Evolutionary conservation across 176 grass and related monocot species (phyloP), one percentile per base, ranked within the genome.

Genomic region (Puya raimondii): DNA sequence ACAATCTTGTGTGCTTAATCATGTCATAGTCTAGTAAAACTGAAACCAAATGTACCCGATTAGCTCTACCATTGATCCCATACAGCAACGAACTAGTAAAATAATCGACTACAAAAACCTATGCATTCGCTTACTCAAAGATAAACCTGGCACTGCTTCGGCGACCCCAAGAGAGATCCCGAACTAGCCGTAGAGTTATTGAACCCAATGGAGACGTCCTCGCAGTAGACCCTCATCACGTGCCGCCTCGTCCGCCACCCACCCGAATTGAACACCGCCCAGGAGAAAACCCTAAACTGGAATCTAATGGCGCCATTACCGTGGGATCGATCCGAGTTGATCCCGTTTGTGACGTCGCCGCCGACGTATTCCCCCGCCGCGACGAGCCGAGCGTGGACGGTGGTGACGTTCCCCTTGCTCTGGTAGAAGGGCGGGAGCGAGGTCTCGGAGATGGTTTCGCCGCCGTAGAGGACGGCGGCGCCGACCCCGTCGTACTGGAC

Each of bases 161-260:
- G 68, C 17, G 81, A 64, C 1, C 81, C 86, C 65, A 69, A 50
- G 53, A 74, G 56, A 20, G 58, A 14, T 48, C 68, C 84, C 9
- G 76, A 70, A 11, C 66, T 80, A 8, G 77, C 79, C 16, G 90
- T 99, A 49, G 72, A 82, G 47, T 74, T 79, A 13, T 25, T 79
- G 76, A 93, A 77, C 17, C 65, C 72, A 15, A 99, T 80, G 2
- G 78, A 72, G 47, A 91, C 80, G 15, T 82, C 74, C 25, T 94
- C 85, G 63, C 95, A 99, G 23, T 70, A 66, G 0, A 91, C 85
- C 82, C 82, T 88, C 66, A 99, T 11, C 3, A 70, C 72, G 72
- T 91, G 88, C 23, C 87, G 71, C 2, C 95, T 66, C 2, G 95
- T 94, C 26, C 89, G 85, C 95, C 90, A 99, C 14, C 73, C 87